Base-by-base conservation (phyloP, 2,329 filamentous ascomycete species). In the Aureobasidium sp. region DNA sequence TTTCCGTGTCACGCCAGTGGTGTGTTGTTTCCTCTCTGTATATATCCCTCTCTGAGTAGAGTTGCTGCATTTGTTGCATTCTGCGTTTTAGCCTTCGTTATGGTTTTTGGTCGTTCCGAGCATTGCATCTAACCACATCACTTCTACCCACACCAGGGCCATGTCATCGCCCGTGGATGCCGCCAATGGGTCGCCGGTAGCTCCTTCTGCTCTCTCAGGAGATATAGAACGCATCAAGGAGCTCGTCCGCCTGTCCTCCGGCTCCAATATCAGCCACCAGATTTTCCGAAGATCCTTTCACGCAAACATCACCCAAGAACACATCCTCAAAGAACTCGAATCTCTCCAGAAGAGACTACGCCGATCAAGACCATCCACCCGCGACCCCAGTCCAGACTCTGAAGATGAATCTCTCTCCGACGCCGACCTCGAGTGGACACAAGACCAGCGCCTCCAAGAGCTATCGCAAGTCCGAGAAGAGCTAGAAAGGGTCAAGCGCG, bases 401-500 rank as follows among this genome's bases (percentile, higher is more conserved):
- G 63, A 64, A 15, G 57, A 60, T 9, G 63, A 65, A 24, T 52
- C 49, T 22, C 44, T 64, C 5, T 40, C 61, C 40, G 61, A 63
- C 22, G 40, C 39, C 15, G 62, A 63, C 2, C 24, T 44, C 31
- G 62, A 64, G 7, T 50, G 44, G 24, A 31, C 42, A 22, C 48
- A 59, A 15, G 61, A 66, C 40, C 49, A 45, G 17, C 62, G 62
- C 37, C 48, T 62, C 14, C 56, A 56, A 48, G 65, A 66, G 33
- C 53, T 66, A 33, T 49, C 54, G 8, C 44, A 47, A 33, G 45
- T 60, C 40, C 60, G 63, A 37, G 44, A 39, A 39, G 65, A 65
- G 42, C 60, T 63, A 2, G 61, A 65, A 27, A 63, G 68, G 24
- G 67, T 69, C 44, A 67, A 66, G 48, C 64, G 68, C 53, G 67